A percentile compares a stretch with the other conserved stretches of the same genome.
Conservation (phyloP, 805 yeast genomes). For the Candida sanyiensis region DNA sequence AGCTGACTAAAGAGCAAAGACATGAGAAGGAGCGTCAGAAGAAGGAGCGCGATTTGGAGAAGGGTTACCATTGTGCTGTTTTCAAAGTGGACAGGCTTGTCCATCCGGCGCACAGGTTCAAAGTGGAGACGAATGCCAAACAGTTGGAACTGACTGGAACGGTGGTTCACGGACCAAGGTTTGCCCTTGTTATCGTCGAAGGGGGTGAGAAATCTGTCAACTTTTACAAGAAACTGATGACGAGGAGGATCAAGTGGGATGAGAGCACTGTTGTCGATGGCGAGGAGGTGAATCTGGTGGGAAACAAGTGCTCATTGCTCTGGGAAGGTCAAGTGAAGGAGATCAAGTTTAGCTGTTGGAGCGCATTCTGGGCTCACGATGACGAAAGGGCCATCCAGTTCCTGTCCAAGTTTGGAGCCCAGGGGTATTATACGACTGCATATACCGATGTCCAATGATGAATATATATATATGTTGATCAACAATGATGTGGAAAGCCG, state of each 20-base stretch:
- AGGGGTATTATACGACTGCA: slow-evolving; percentile 52
- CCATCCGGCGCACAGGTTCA: slow-evolving; percentile 64
- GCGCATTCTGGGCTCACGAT: slow-evolving; percentile 49
- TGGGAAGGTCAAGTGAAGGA: slow-evolving; percentile 69
- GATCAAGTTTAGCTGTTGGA: slow-evolving; percentile 62
- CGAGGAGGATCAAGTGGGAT: slow-evolving; percentile 65
- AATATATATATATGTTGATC: too few species aligned
- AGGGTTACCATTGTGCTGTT: slow-evolving; percentile 53
- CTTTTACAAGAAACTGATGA: slow-evolving; percentile 58
- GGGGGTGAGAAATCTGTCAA: slow-evolving; percentile 61
- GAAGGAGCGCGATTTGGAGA: slow-evolving; percentile 41
- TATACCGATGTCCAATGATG: too few species aligned
- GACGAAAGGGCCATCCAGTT: slow-evolving; percentile 42
- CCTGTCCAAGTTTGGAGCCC: slow-evolving; percentile 47
- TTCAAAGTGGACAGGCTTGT: slow-evolving; percentile 49
- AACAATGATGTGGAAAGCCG: too few species aligned
- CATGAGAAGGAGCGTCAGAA: slow-evolving; percentile 44
- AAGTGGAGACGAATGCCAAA: slow-evolving; percentile 75
- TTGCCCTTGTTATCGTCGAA: slow-evolving; percentile 62
- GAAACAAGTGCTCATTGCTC: slow-evolving; percentile 42
- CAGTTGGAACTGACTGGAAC: slow-evolving; percentile 66
- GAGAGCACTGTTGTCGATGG: slow-evolving; percentile 34
- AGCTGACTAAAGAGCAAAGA: slow-evolving; percentile 51
- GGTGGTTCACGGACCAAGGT: slow-evolving; percentile 33
- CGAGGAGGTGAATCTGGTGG: slow-evolving; percentile 32